Evolutionary conservation across 2,329 filamentous ascomycete species (phyloP), one percentile per base, ranked within the genome.

Genomic region (Colletotrichum liaoningense): DNA sequence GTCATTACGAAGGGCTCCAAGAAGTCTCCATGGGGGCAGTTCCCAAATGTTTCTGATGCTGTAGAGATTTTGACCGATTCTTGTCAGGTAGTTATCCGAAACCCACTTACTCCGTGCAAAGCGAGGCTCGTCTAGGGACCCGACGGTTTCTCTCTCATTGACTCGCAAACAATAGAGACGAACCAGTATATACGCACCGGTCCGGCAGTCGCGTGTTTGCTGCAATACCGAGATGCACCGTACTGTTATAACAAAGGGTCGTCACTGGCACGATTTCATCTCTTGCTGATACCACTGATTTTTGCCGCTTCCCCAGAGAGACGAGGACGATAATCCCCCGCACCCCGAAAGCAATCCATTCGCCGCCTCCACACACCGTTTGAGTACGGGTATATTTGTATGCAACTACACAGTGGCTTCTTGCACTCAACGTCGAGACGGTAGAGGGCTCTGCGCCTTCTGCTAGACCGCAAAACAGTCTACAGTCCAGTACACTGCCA

Each of bases 281-380:
- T 35, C 30, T 54, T 33, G 24, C 46, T 1, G 9, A 3, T 42
- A 46, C 42, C 38, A 49, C 5, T 49, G 38, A 14, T 30, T 9
- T n/a, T 26, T 12, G 19, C 33, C 57, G 12, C 52, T 65, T 24
- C 52, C 52, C 52, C 22, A 56, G 52, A 57, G 28, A 52, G 30
- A 33, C 30, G 49, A 19, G 19, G 16, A 16, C 55, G 52, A 30
- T 11, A 24, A 38, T 35, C 14, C 52, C 52, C 63, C 52, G 24
- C 63, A 16, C 24, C 22, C n/a, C 11, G 8, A 56, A 28, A 63
- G 46, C 16, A 9, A 19, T 42, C 14, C n/a, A 11, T 38, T 46
- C 12, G 26, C 35, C 54, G 35, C 52, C 59, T 63, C 59, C 59
- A 33, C 52, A 35, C 56, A 67, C 24, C n/a, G 57, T 28, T 71